These are phyloP conservation scores for Colletotrichum tanaceti DNA, from an alignment of 2,329 filamentous ascomycete species.

Conservation along the genomic window DNA sequence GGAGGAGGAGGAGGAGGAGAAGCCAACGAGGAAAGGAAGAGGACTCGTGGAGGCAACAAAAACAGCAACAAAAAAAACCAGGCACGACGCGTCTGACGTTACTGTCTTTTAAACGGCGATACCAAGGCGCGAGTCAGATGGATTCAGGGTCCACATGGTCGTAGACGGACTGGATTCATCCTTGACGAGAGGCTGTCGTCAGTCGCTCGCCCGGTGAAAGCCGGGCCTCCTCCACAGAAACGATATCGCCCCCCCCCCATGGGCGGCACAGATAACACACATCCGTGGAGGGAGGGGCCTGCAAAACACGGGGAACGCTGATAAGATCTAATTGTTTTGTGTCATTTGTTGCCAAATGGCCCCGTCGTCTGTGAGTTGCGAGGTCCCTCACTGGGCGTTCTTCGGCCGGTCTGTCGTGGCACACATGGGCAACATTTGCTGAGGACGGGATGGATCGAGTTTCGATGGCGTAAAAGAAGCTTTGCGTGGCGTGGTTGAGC, in stretches of 20 bases:
- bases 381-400: slow-evolving; percentile 19
- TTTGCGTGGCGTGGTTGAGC: slow-evolving; percentile 37
- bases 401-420: slow-evolving; percentile 23
- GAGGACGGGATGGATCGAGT: slow-evolving; percentile 27
- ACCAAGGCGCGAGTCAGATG: slow-evolving; percentile 30
- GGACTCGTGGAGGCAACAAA: slow-evolving; percentile 22
- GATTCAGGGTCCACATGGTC: slow-evolving; percentile 29
- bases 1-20: slow-evolving; percentile 8
- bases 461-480: slow-evolving; percentile 41
- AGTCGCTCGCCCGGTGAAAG: slow-evolving; percentile 24
- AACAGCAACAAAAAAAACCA: no score
- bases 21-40: slow-evolving; percentile 9
- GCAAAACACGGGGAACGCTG: slow-evolving; percentile 29
- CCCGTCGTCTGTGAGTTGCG: slow-evolving; percentile 1
- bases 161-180: slow-evolving; percentile 14
- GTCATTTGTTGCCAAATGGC: slow-evolving; percentile 20
- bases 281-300: slow-evolving; percentile 6
- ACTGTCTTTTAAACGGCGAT: slow-evolving; percentile 20
- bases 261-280: slow-evolving; percentile 37
- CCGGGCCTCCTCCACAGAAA: slow-evolving; percentile 37
- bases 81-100: slow-evolving; percentile 29
- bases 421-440: not conserved
- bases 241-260: slow-evolving; percentile 36
- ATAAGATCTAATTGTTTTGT: slow-evolving; percentile 39
- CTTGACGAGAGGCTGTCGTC: slow-evolving; percentile 31